These are phyloP conservation scores for Vigna trinervia DNA, from an alignment of 306 rosid genomes.

Conservation along the genomic window DNA sequence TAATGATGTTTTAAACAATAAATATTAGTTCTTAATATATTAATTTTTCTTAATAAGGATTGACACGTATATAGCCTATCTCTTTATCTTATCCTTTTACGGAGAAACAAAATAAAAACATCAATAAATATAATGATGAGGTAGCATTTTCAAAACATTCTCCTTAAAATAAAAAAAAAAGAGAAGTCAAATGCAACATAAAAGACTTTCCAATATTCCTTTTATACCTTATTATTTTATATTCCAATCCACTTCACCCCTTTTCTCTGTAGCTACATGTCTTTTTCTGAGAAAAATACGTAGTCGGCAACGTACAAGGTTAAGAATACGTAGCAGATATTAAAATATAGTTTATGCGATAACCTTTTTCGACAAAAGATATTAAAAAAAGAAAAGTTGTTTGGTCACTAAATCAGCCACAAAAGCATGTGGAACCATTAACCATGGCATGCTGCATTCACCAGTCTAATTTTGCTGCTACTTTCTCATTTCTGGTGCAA, in stretches of 20 bases:
- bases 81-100: not conserved
- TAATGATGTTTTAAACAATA: not conserved
- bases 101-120: not conserved
- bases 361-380: not conserved
- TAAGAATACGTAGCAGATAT: not conserved
- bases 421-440: not conserved
- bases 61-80: too few species aligned
- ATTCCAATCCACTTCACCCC: not conserved
- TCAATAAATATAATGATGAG: not conserved
- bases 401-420: slow-evolving; percentile 12
- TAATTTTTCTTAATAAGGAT: too few species aligned
- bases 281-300: slow-evolving; percentile 5
- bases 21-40: too few species aligned
- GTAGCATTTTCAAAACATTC: not conserved
- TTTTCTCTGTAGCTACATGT: not conserved
- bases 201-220: not conserved
- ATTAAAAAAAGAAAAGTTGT: slow-evolving; percentile 31
- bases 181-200: not conserved
- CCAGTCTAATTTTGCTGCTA: slow-evolving; percentile 49
- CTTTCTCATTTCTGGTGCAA: slow-evolving; percentile 36
- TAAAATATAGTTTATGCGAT: slow-evolving; percentile 7
- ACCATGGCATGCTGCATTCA: not conserved
- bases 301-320: slow-evolving; percentile 66
- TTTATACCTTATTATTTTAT: not conserved
- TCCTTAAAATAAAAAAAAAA: too few species aligned